phyloP scores from a whole-genome alignment of 2,329 filamentous ascomycete genomes.

The Fusarium staphyleae region DNA sequence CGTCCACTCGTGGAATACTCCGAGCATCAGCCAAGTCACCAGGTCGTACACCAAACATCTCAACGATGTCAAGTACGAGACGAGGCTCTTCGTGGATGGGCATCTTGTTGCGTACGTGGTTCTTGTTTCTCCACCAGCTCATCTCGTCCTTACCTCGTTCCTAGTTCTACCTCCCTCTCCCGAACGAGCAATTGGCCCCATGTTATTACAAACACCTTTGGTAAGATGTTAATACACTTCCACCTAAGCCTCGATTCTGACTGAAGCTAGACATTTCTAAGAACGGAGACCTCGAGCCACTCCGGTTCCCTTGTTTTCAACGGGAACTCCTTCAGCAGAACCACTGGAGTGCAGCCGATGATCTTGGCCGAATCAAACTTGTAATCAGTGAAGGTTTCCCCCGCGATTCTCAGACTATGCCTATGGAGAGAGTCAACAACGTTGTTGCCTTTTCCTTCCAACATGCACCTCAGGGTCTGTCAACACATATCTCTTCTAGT shows the following conservation, averaged over 20 bases:
- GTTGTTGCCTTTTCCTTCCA: constrained; percentile 83
- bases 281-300: constrained; percentile 63
- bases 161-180: constrained; percentile 63
- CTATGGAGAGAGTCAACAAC: constrained; percentile 74
- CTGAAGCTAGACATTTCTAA: constrained; percentile 56
- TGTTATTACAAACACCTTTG: constrained; percentile 55
- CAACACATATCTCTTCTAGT: too few species aligned
- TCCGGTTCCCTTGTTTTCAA: constrained; percentile 77
- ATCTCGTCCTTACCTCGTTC: not conserved
- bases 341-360: constrained; percentile 75
- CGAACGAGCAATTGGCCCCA: constrained; percentile 60
- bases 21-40: constrained; percentile 64
- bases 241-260: not conserved
- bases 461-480: constrained; percentile 77
- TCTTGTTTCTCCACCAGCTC: not conserved
- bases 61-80: constrained; percentile 67
- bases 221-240: constrained; percentile 34
- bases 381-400: constrained; percentile 77
- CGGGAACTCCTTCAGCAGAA: constrained; percentile 71
- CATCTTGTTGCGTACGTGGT: constrained; percentile 61
- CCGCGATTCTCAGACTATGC: constrained; percentile 57
- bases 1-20: constrained; percentile 75
- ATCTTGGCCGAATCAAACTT: constrained; percentile 77
- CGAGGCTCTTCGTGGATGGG: constrained; percentile 74
- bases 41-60: constrained; percentile 62